Evolutionary conservation across 257 asterid species (phyloP).

Genomic region (Fraxinus americana): DNA sequence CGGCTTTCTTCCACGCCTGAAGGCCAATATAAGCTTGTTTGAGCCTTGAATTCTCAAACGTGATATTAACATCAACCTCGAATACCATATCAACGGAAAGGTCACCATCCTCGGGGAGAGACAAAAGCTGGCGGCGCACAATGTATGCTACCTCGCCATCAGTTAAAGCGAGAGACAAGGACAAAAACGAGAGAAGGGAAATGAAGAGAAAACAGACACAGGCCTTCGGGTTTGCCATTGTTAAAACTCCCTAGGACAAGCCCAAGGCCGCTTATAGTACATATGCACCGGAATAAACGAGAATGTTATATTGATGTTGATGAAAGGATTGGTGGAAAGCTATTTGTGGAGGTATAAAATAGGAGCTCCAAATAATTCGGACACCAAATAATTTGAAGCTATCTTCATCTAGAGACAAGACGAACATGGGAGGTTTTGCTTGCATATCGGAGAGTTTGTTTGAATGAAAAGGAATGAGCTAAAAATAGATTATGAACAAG

Average conservation of each 20-base stretch:
- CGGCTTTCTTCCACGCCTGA: conserved; percentile 36
- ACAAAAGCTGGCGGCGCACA: conserved; percentile 26
- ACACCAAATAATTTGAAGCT: background rate
- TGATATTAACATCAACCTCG: background rate
- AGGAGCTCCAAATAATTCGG: background rate
- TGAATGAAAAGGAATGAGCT: background rate
- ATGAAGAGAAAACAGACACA: conserved; percentile 13
- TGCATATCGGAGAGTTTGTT: background rate
- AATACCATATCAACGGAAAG: conserved; percentile 18
- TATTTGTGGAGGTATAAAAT: background rate
- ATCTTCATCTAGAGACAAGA: background rate
- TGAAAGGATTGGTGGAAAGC: background rate
- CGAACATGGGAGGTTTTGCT: background rate
- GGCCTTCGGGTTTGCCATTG: conserved; percentile 31
- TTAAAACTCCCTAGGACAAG: conserved; percentile 21
- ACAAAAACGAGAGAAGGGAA: conserved; percentile 13
- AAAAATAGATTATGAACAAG: background rate
- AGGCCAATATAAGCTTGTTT: conserved; percentile 39
- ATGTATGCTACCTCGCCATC: conserved; percentile 26
- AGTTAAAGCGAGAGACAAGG: conserved; percentile 21
- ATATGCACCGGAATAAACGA: background rate
- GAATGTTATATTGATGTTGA: background rate
- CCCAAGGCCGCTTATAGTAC: conserved; percentile 6
- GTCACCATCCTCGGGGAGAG: conserved; percentile 27
- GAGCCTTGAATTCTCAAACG: conserved; percentile 31